A percentile compares a stretch with the other conserved stretches of the same genome.
Conservation (phyloP, 805 yeast genomes). For the Ogataea ganodermae region DNA sequence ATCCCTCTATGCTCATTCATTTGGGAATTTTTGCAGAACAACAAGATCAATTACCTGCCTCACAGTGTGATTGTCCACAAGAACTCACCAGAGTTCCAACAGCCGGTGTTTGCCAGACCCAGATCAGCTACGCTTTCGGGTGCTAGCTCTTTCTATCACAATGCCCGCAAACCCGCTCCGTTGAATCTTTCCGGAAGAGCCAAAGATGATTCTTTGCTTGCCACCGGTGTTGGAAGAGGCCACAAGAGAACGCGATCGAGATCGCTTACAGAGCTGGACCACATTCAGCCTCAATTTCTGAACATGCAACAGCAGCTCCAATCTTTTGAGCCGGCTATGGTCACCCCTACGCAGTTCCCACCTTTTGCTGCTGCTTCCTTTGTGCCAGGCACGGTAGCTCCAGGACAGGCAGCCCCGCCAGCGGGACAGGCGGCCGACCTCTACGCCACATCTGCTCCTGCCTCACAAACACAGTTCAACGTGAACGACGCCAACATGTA, state of each 20-base stretch:
- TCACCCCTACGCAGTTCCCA: neutral
- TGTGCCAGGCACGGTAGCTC: too few relatives aligned
- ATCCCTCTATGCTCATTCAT: slow-evolving; percentile 32
- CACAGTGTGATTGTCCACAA: slow-evolving; percentile 26
- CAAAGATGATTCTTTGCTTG: slow-evolving; percentile 4
- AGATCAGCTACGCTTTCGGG: neutral
- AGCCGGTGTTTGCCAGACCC: neutral
- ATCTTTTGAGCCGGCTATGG: neutral
- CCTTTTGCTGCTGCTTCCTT: neutral
- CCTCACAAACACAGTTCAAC: slow-evolving; percentile 24
- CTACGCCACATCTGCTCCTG: slow-evolving; percentile 25
- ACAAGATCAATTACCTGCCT: slow-evolving; percentile 25
- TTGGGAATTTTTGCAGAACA: slow-evolving; percentile 34
- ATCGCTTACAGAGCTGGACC: slow-evolving; percentile 35
- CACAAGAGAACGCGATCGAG: slow-evolving; percentile 40
- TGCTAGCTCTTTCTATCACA: slow-evolving; percentile 1
- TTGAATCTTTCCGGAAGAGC: neutral
- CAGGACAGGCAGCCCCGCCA: neutral
- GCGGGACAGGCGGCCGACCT: neutral
- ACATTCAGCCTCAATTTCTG: slow-evolving; percentile 14
- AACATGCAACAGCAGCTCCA: neutral
- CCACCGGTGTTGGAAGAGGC: slow-evolving; percentile 19
- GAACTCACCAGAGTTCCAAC: neutral
- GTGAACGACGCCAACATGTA: slow-evolving; percentile 14
- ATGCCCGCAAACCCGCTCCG: neutral